Percentiles rank a stretch among this genome's conserved stretches.
These are phyloP conservation scores for Debaryomyces singareniensis DNA, from an alignment of 1,139 yeast genomes.

Conservation along the genomic window DNA sequence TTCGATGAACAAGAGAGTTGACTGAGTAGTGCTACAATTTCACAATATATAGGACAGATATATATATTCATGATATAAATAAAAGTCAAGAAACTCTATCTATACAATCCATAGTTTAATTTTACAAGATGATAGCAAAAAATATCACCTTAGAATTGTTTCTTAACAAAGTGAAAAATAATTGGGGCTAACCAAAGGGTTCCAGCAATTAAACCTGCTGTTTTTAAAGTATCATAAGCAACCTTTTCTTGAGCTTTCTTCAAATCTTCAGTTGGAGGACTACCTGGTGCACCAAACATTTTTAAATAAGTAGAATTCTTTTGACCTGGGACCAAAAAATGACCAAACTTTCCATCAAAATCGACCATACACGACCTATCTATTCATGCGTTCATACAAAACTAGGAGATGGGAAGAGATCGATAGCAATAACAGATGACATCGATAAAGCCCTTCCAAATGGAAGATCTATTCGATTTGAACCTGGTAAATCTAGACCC, in stretches of 20 bases:
- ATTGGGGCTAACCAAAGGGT: constrained; percentile 76
- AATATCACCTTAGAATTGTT: constrained; percentile 41
- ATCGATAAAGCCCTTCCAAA: constrained; percentile 76
- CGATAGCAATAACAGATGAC: no score
- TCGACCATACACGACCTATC: not conserved
- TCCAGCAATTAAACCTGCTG: constrained; percentile 68
- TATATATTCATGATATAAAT: no score
- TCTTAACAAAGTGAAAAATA: constrained; percentile 53
- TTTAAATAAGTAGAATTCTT: constrained; percentile 5
- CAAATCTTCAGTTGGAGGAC: constrained; percentile 71
- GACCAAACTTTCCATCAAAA: not conserved
- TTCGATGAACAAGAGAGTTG: constrained; percentile 15
- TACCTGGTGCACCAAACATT: constrained; percentile 80
- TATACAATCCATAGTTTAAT: no score
- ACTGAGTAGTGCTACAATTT: no score
- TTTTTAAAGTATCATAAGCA: constrained; percentile 58
- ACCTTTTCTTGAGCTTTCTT: constrained; percentile 66
- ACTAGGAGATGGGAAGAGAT: no score
- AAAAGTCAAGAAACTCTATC: no score
- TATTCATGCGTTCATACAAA: no score
- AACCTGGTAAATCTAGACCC: constrained; percentile 81
- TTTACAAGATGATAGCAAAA: constrained; percentile 17
- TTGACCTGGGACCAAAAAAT: constrained; percentile 1
- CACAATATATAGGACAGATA: no score
- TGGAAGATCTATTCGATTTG: constrained; percentile 69